A percentile compares a stretch with the other conserved stretches of the same genome.
phyloP scores from a whole-genome alignment of 208 protist genomes.

The Acanthamoeba quina region DNA sequence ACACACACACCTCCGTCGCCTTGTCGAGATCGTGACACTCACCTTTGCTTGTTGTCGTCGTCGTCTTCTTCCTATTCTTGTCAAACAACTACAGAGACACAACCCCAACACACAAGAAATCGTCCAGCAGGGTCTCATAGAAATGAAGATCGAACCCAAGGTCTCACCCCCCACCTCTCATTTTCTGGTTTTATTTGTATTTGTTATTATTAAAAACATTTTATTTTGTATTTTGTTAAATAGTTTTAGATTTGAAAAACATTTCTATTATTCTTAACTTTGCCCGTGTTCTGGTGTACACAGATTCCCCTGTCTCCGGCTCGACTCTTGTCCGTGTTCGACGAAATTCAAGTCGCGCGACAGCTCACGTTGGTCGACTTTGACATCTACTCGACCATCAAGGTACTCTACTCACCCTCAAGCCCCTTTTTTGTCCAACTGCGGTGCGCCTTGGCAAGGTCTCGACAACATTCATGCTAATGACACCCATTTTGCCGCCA shows the following conservation, averaged over 20 bases:
- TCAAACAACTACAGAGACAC: neutral
- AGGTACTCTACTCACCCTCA: neutral
- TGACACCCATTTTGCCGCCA: conserved; percentile 29
- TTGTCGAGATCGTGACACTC: too few relatives aligned
- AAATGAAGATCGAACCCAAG: conserved; percentile 68
- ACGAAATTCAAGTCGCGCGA: conserved; percentile 75
- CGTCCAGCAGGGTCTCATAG: conserved; percentile 37
- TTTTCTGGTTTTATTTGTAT: too few relatives aligned
- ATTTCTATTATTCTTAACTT: neutral
- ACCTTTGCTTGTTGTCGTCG: too few relatives aligned
- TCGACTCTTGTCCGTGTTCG: conserved; percentile 46
- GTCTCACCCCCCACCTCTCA: neutral
- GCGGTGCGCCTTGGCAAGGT: neutral
- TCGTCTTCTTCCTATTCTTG: neutral
- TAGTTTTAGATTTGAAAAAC: neutral
- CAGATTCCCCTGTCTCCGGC: conserved; percentile 49
- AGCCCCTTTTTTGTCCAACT: neutral
- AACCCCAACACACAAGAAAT: conserved; percentile 62
- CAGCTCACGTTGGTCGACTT: conserved; percentile 86
- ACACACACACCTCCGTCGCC: neutral
- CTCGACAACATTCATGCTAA: neutral
- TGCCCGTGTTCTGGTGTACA: too few relatives aligned
- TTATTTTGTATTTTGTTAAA: too few relatives aligned
- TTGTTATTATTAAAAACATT: too few relatives aligned
- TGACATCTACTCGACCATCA: conserved; percentile 80